These are phyloP conservation scores for Madurella mycetomatis DNA, from an alignment of 2,329 filamentous ascomycete genomes.

Conservation along the genomic window DNA sequence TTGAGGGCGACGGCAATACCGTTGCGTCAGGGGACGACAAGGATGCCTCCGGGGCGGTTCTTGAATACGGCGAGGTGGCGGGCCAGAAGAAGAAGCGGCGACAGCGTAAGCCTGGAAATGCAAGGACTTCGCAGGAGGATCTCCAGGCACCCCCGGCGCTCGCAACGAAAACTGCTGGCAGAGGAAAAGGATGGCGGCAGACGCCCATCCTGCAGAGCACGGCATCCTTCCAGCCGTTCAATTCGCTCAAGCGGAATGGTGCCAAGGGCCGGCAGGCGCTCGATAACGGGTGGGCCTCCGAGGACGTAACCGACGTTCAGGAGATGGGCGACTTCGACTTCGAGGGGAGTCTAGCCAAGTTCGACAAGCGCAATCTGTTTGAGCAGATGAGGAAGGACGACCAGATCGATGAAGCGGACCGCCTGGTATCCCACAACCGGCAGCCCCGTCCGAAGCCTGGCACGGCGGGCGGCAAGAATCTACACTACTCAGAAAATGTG, in stretches of 20 bases:
- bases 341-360: constrained; percentile 81
- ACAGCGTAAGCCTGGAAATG: constrained; percentile 32
- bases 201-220: constrained; percentile 58
- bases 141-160: constrained; percentile 22
- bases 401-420: constrained; percentile 79
- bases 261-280: constrained; percentile 41
- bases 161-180: constrained; percentile 24
- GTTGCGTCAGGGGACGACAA: constrained; percentile 18
- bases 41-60: constrained; percentile 17
- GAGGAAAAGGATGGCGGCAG: constrained; percentile 55
- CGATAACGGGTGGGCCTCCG: constrained; percentile 88
- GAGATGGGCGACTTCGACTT: constrained; percentile 96
- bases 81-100: constrained; percentile 29
- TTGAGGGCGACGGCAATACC: constrained; percentile 14
- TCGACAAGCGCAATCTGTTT: constrained; percentile 89
- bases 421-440: constrained; percentile 87
- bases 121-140: constrained; percentile 28
- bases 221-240: constrained; percentile 59
- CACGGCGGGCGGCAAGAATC: constrained; percentile 78
- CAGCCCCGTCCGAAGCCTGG: constrained; percentile 57
- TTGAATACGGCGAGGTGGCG: constrained; percentile 24
- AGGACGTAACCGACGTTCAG: constrained; percentile 91
- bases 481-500: constrained; percentile 89
- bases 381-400: constrained; percentile 89
- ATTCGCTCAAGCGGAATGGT: constrained; percentile 54